Evolutionary conservation across 1,284 basidiomycete genomes (phyloP), one percentile per base, ranked within the genome.

Genomic region (Naganishia cerealis): DNA sequence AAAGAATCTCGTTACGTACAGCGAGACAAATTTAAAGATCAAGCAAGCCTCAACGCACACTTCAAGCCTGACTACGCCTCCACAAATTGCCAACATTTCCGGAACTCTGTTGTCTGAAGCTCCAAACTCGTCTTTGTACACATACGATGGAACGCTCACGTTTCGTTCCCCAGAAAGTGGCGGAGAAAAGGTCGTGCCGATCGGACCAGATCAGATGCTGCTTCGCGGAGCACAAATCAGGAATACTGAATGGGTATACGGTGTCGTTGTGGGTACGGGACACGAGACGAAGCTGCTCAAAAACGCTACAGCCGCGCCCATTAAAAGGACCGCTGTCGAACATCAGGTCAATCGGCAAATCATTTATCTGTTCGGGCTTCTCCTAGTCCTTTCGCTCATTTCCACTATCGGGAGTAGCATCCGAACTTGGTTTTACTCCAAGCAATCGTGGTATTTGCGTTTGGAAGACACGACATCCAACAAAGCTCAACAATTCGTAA

Each of bases 231-330:
- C 96, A 21, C 96, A 99, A 79, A 81, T 99, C 71, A 85, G 96
- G 69, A 99, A 99, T 78, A 98, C 96, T 2, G 89, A 90, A 9
- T 99, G 96, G 96, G 86, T 90, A 39, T 99, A 96, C 79, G 95
- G 95, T 21, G 78, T 99, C 2, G 90, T 90, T 40, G 90, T 98
- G 38, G 98, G 95, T 75, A 97, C 93, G 0, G 96, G 96, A 0
- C 95, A 99, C 76, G 94, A 99, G 82, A 99, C 96, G 38, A 99
- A 99, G 81, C 82, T 99, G 54, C 95, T 99, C 93, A 86, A 92
- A 67, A 99, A 87, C 73, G 85, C 85, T 18, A 98, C 95, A 90
- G 91, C 93, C 48, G 89, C 95, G 5, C 96, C 96, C 1, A 91
- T 98, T 82, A 99, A 99, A 82, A 85, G 94, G 53, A 99, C 96